phyloP scores from a whole-genome alignment of 2,329 filamentous ascomycete genomes.

The Curvularia spicifera region DNA sequence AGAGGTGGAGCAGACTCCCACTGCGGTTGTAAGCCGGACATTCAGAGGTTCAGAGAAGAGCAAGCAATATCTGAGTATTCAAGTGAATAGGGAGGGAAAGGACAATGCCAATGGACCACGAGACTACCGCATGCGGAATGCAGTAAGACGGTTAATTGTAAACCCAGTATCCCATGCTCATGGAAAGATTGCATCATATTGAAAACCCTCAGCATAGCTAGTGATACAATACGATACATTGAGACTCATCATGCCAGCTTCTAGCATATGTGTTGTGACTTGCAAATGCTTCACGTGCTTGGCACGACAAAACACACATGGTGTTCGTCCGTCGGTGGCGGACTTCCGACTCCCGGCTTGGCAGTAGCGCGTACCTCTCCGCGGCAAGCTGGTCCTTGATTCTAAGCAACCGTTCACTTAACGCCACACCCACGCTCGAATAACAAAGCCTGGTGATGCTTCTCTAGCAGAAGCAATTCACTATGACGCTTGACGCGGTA shows the following conservation, averaged over 20 bases:
- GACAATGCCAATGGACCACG: not conserved
- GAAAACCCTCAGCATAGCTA: not conserved
- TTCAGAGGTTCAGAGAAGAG: not conserved
- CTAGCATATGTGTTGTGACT: not conserved
- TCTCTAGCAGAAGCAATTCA: conserved; percentile 39
- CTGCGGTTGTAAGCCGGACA: no score
- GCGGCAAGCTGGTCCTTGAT: conserved; percentile 16
- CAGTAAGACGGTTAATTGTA: not conserved
- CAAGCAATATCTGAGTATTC: not conserved
- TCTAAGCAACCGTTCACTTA: conserved; percentile 2
- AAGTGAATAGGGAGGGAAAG: no score
- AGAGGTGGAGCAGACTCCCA: no score
- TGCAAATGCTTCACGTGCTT: not conserved
- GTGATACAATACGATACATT: not conserved
- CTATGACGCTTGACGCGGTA: conserved; percentile 44
- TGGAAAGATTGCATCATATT: not conserved
- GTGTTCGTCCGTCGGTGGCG: not conserved
- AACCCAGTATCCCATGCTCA: not conserved
- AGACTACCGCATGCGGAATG: not conserved
- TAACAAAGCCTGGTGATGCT: conserved; percentile 34
- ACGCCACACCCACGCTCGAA: conserved; percentile 1
- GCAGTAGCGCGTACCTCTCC: conserved; percentile 17
- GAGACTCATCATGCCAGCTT: no score
- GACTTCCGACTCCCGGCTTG: conserved; percentile 19
- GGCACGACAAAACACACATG: not conserved